A percentile compares a stretch with the other conserved stretches of the same genome.
These are phyloP conservation scores for Penicillium taxi DNA, from an alignment of 495 filamentous ascomycete genomes.

Conservation along the genomic window DNA sequence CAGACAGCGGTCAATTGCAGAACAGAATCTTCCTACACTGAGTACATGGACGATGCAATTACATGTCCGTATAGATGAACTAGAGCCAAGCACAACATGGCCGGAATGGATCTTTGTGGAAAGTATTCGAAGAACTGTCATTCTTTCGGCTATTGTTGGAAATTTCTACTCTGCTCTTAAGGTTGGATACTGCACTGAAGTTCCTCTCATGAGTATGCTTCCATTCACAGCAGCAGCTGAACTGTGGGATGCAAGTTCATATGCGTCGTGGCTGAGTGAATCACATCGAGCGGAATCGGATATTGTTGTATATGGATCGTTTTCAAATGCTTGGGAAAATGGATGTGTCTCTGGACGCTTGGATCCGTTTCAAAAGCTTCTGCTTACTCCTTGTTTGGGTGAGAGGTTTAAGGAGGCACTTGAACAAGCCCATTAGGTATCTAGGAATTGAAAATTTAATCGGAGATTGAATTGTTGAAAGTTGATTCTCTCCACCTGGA, in stretches of 20 bases:
- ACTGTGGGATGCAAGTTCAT: constrained; percentile 2
- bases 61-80: constrained; percentile 1
- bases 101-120: constrained; percentile 8
- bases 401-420: constrained; percentile 4
- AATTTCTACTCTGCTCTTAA: constrained; percentile 5
- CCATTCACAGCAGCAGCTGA: constrained; percentile 1
- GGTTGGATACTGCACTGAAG: constrained; percentile 2
- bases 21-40: constrained; percentile 5
- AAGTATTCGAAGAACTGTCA: constrained; percentile 7
- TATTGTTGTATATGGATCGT: constrained; percentile 7
- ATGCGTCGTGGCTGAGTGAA: constrained; percentile 4
- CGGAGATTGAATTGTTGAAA: too few species aligned
- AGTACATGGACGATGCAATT: constrained; percentile 1
- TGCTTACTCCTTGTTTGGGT: constrained; percentile 9
- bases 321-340: constrained; percentile 6
- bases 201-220: constrained; percentile 4
- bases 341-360: constrained; percentile 2
- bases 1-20: constrained; percentile 27
- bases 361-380: constrained; percentile 3
- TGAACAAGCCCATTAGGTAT: too few species aligned
- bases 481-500: too few species aligned
- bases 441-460: too few species aligned
- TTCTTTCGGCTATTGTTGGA: constrained; percentile 3
- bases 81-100: background rate
- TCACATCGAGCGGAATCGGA: background rate